phyloP scores from a whole-genome alignment of 495 filamentous ascomycete species.

The Neurospora intermedia region DNA sequence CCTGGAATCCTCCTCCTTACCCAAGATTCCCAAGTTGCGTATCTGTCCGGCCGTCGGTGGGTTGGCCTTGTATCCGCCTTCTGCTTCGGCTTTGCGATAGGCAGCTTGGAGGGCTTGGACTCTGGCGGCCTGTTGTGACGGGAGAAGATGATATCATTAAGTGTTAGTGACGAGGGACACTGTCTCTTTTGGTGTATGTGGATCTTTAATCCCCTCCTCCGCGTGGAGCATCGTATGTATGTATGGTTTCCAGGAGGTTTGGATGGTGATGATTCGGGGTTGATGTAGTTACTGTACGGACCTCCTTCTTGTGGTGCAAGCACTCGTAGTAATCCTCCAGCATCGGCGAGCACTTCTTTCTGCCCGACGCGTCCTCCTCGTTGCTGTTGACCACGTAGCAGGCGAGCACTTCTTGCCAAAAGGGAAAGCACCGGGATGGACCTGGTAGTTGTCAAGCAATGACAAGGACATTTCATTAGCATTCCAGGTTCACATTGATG shows the following conservation, averaged over 20 bases:
- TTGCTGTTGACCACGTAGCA: slow-evolving; percentile 81
- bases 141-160: neutral
- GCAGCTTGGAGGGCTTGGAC: slow-evolving; percentile 69
- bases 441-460: slow-evolving; percentile 37
- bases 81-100: slow-evolving; percentile 71
- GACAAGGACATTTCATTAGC: neutral
- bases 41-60: slow-evolving; percentile 63
- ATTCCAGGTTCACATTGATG: neutral
- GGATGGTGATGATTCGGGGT: neutral
- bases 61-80: slow-evolving; percentile 59
- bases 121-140: slow-evolving; percentile 56
- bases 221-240: slow-evolving; percentile 1
- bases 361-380: slow-evolving; percentile 63
- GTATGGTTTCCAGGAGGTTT: slow-evolving; percentile 1
- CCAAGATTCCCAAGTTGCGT: slow-evolving; percentile 70
- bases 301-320: slow-evolving; percentile 97
- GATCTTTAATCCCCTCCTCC: neutral
- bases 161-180: neutral
- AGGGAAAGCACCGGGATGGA: slow-evolving; percentile 87
- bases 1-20: slow-evolving; percentile 70
- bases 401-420: slow-evolving; percentile 91
- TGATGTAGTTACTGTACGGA: slow-evolving; percentile 28
- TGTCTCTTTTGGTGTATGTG: neutral
- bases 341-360: slow-evolving; percentile 79
- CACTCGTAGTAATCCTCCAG: slow-evolving; percentile 98